These are phyloP conservation scores for Pittosporum tobira DNA, from an alignment of 129 eudicot genomes.

Conservation along the genomic window DNA sequence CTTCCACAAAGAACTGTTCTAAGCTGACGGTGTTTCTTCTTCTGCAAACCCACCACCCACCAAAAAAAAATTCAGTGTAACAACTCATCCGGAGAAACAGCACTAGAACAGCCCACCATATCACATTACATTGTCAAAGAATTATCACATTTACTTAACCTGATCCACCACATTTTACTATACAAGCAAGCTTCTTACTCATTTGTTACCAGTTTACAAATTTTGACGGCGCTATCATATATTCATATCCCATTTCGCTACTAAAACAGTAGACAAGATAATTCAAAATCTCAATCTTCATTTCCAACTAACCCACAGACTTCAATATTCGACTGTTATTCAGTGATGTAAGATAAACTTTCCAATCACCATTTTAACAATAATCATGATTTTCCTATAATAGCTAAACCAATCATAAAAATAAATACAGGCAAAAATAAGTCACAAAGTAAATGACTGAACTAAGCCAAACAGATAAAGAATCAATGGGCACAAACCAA, in stretches of 20 bases:
- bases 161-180: neutral
- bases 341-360: too few relatives aligned
- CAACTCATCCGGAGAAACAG: neutral
- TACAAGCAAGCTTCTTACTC: neutral
- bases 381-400: neutral
- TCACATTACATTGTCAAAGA: neutral
- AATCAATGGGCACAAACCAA: too few relatives aligned
- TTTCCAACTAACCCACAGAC: neutral
- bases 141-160: neutral
- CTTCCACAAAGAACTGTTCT: slow-evolving; percentile 79
- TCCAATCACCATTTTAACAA: neutral
- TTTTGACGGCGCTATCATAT: neutral
- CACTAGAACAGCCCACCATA: neutral
- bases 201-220: neutral
- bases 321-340: neutral
- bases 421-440: too few relatives aligned
- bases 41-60: slow-evolving; percentile 42
- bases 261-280: neutral
- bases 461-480: too few relatives aligned
- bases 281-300: neutral
- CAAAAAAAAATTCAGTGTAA: slow-evolving; percentile 7
- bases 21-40: slow-evolving; percentile 86
- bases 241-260: too few relatives aligned
- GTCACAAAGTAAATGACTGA: too few relatives aligned
- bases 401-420: neutral